Conservation (phyloP, 768 basidiomycete genomes). For the Filobasidium wieringae region DNA sequence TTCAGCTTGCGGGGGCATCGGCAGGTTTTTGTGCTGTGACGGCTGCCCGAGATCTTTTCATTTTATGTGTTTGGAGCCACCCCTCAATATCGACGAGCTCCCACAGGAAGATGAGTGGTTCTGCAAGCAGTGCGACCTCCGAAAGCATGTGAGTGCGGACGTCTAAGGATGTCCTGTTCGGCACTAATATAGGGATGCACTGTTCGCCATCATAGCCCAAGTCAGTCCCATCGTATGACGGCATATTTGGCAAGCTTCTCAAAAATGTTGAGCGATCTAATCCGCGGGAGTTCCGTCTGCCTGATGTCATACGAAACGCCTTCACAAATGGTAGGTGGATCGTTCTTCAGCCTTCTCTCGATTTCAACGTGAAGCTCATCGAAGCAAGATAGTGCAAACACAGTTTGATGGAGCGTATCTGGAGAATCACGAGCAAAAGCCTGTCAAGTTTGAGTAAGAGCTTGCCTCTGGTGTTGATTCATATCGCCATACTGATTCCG, state of each 20-base stretch:
- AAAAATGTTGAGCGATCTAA: conserved; percentile 56
- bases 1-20: conserved; percentile 44
- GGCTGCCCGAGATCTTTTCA: conserved; percentile 94
- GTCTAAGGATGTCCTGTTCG: too few relatives aligned
- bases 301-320: conserved; percentile 65
- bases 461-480: neutral
- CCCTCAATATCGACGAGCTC: conserved; percentile 75
- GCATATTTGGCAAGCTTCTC: conserved; percentile 49
- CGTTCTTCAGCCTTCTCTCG: neutral
- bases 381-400: neutral
- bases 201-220: too few relatives aligned
- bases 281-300: conserved; percentile 73
- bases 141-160: too few relatives aligned
- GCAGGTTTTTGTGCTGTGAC: conserved; percentile 88
- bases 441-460: conserved; percentile 62
- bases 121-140: conserved; percentile 35
- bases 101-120: conserved; percentile 50
- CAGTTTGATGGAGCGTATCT: conserved; percentile 68
- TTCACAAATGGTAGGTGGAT: conserved; percentile 68
- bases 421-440: conserved; percentile 63
- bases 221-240: conserved; percentile 1
- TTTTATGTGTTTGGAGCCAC: conserved; percentile 91
- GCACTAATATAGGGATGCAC: too few relatives aligned
- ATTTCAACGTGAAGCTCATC: neutral
- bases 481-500: neutral